Evolutionary conservation across 2,329 filamentous ascomycete species (phyloP), one percentile per base, ranked within the genome.

Genomic region (Coniella vitis): DNA sequence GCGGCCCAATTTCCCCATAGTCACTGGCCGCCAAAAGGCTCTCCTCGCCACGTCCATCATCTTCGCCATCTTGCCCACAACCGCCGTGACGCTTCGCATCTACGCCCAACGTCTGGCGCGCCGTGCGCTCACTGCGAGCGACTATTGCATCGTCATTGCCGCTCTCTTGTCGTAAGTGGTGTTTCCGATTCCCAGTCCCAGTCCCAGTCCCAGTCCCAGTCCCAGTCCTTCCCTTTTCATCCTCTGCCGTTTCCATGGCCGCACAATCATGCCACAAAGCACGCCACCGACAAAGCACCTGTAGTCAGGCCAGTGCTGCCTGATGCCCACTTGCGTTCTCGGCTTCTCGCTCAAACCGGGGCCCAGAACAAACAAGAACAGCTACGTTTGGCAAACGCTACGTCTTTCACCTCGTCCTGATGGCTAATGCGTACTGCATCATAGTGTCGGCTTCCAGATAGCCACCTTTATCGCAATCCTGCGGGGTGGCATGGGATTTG

Each of bases 81-180:
- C 19, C 19, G 39, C 48, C 17, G 34, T 51, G 3, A 3, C 37
- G 16, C 45, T 47, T 16, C 48, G 48, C 7, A 25, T 48, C 16
- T 12, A 35, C 32, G 39, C 48, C 14, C 44, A 46, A n/a, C 45
- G 48, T 35, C 40, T 47, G 10, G 36, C 39, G 10, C 39, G 21
- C 20, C 44, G 48, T 7, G 13, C 22, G 7, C n/a, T 47, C 16
- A 43, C 17, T 13, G 17, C 37, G 4, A 51, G 44, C 20, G 48
- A 51, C 19, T 51, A 51, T 38, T 47, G 44, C 20, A 45, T 39
- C 7, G 17, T 22, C 3, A 13, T 38, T 10, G 44, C 44, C 21
- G 39, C 21, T 13, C 10, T 29, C 13, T 21, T 43, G 12, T 35
- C 44, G 40, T 42, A 42, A 25, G 40, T 42, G 7, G 13, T 17